Conservation (phyloP, 2,329 filamentous ascomycete genomes). For the Fusarium sp. region DNA sequence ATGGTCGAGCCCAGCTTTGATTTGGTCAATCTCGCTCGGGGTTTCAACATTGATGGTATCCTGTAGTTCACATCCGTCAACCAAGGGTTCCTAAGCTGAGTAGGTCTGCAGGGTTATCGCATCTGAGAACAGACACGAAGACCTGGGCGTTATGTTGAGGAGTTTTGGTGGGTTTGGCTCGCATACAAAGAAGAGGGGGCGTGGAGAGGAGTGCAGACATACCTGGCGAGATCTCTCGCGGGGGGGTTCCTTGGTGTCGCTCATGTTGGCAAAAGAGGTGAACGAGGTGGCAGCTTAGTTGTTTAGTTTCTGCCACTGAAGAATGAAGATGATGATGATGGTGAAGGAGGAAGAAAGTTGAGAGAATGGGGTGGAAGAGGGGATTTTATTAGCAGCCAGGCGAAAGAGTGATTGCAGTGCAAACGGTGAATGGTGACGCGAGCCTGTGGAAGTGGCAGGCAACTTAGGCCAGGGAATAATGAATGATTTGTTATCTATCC, state of each 20-base stretch:
- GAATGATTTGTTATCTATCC: no score
- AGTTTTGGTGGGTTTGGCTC: slow-evolving; percentile 14
- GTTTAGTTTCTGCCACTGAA: no score
- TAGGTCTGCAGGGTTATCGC: slow-evolving; percentile 28
- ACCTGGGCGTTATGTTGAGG: slow-evolving; percentile 4
- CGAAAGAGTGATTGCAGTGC: neutral
- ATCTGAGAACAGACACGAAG: neutral
- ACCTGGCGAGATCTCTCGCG: slow-evolving; percentile 1
- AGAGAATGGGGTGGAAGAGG: neutral
- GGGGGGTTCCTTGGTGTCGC: no score
- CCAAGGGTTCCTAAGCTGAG: slow-evolving; percentile 33
- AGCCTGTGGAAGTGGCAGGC: no score
- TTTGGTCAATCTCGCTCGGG: neutral
- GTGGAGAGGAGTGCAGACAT: slow-evolving; percentile 31
- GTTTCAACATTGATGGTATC: neutral
- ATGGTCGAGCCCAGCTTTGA: neutral
- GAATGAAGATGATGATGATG: neutral
- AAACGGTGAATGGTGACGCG: no score
- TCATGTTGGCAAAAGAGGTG: no score
- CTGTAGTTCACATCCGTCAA: slow-evolving; percentile 35
- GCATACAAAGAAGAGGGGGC: slow-evolving; percentile 27
- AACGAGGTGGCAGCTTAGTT: no score
- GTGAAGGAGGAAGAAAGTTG: neutral
- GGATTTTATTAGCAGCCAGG: slow-evolving; percentile 23
- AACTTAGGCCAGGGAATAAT: no score